Evolutionary conservation across 306 rosid species (phyloP), one percentile per base, ranked within the genome.

Genomic region (Acacia acuminata): DNA sequence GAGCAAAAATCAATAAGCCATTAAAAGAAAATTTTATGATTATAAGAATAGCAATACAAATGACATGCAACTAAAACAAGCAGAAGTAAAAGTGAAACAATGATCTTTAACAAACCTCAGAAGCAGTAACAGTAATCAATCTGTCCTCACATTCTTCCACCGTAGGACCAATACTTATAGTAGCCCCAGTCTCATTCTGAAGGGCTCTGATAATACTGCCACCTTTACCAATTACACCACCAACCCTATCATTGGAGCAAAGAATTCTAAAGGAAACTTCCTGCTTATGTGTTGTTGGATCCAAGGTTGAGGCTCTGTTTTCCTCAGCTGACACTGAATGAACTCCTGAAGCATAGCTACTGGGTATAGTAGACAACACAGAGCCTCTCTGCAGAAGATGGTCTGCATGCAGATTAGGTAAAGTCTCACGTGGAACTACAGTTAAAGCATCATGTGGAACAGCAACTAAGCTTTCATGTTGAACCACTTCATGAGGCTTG

Each of bases 171-270:
- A 96, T 82, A 81, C 87, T 91, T 82, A 96, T 86, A 30, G 84
- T 79, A 81, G 99, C 94, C 84, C 98, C 98, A 16, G 99, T 91
- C 85, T 96, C 99, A 86, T 84, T 92, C 85, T 96, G 97, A 81
- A 96, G 92, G 70, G 92, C 90, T 90, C 82, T 92, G 63, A 96
- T 82, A 84, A 96, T 90, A 77, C 84, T 71, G 67, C 98, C 99
- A 36, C 97, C 97, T 85, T 91, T 96, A 69, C 99, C 99, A 91
- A 96, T 96, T 45, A 96, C 88, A 82, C 97, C 98, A 71, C 99
- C 99, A 82, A 91, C 90, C 88, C 84, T 90, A 84, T 92, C 94
- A 78, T 81, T 94, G 73, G 94, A 70, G 82, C 98, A 96, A 82
- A 96, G 92, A 81, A 96, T 87, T 86, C 82, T 91, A 80, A 94